phyloP scores from a whole-genome alignment of 73 alveolate genomes.

The Stentor coeruleus region DNA sequence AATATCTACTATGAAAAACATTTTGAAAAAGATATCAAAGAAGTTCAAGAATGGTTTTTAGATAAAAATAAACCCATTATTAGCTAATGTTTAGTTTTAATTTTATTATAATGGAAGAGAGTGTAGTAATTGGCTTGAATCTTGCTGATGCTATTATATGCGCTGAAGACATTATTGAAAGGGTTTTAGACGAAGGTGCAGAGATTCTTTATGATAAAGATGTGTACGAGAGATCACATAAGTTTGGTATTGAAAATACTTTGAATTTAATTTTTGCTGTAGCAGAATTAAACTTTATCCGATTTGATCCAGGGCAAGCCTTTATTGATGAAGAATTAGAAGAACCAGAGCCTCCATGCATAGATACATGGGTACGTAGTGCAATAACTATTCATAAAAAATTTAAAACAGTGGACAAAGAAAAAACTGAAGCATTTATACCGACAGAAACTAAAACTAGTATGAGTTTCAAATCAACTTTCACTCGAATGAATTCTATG shows the following conservation, averaged over 20 bases:
- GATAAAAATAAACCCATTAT: too few relatives aligned
- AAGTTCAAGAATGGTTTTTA: slow-evolving; percentile 34
- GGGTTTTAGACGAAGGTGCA: background rate
- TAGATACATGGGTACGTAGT: slow-evolving; percentile 2
- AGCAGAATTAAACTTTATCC: background rate
- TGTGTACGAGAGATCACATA: background rate
- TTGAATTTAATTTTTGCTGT: background rate
- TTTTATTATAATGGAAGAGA: too few relatives aligned
- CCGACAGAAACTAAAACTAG: background rate
- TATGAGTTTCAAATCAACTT: background rate
- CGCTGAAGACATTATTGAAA: background rate
- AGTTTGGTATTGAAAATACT: background rate
- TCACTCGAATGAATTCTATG: background rate
- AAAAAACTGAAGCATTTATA: background rate
- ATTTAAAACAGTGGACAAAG: background rate
- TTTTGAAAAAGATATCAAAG: slow-evolving; percentile 44
- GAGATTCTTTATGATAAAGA: background rate
- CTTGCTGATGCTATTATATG: background rate
- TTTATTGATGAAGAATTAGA: background rate
- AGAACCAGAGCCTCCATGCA: background rate
- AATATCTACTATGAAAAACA: slow-evolving; percentile 48
- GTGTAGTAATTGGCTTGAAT: too few relatives aligned
- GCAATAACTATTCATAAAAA: slow-evolving; percentile 2
- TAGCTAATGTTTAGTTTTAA: too few relatives aligned
- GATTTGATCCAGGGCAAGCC: background rate